These are phyloP conservation scores for Ceratobasidium sp. DNA, from an alignment of 1,284 basidiomycete genomes.

Conservation along the genomic window DNA sequence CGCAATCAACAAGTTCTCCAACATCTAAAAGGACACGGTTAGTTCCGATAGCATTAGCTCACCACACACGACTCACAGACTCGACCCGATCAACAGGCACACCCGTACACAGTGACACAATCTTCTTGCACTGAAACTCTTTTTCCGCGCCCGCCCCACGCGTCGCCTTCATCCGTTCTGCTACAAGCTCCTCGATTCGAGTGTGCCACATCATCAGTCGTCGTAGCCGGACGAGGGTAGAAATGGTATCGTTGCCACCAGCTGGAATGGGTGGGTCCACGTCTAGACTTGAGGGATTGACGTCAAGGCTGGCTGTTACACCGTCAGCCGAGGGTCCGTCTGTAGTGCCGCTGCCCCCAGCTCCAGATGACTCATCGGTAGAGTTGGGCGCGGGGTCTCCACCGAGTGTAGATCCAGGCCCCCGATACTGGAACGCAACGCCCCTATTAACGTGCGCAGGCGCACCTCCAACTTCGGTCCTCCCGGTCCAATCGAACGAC, in stretches of 20 bases:
- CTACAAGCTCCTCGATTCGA: conserved; percentile 78
- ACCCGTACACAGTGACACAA: conserved; percentile 89
- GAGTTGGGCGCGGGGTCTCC: conserved; percentile 56
- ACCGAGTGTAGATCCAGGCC: conserved; percentile 68
- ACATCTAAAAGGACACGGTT: conserved; percentile 64
- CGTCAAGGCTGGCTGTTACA: conserved; percentile 33
- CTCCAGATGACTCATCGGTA: no score
- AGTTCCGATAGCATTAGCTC: not conserved
- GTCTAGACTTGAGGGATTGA: conserved; percentile 47
- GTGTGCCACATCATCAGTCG: conserved; percentile 84
- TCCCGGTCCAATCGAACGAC: conserved; percentile 87
- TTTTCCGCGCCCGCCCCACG: conserved; percentile 85
- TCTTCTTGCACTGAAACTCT: conserved; percentile 89
- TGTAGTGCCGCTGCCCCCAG: no score
- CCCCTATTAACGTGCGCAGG: conserved; percentile 59
- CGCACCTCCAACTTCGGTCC: conserved; percentile 72
- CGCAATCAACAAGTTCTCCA: conserved; percentile 87
- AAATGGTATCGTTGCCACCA: conserved; percentile 64
- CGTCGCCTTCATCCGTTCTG: conserved; percentile 72
- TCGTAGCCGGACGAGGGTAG: conserved; percentile 73
- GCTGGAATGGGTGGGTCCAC: conserved; percentile 46
- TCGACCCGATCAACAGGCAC: conserved; percentile 90
- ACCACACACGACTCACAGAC: conserved; percentile 67
- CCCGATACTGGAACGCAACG: conserved; percentile 74
- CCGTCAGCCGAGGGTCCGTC: not conserved